Conservation (phyloP, 139 green algal genomes). For the Monoraphidium neglectum region DNA sequence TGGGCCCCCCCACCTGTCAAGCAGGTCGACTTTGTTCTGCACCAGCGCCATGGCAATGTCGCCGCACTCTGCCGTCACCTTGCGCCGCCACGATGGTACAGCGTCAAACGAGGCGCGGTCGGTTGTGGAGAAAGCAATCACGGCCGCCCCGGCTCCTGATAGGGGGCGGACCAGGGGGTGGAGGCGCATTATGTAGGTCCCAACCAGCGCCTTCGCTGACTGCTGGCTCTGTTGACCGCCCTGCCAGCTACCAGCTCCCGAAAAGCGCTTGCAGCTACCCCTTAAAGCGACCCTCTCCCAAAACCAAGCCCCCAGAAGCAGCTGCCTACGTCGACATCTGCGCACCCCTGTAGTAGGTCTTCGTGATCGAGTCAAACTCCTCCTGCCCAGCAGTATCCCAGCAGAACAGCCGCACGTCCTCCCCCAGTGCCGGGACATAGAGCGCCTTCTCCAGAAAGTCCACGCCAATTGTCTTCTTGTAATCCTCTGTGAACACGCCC, state of each 20-base stretch:
- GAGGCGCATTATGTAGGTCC: too few relatives aligned
- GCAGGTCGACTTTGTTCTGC: constrained; percentile 80
- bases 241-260: too few relatives aligned
- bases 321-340: too few relatives aligned
- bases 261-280: too few relatives aligned
- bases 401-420: constrained; percentile 77
- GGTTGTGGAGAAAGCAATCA: constrained; percentile 77
- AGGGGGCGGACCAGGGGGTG: too few relatives aligned
- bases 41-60: constrained; percentile 71
- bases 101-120: constrained; percentile 74
- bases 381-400: constrained; percentile 87
- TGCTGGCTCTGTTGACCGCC: too few relatives aligned
- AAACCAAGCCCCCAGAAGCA: too few relatives aligned
- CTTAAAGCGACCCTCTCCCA: too few relatives aligned
- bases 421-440: constrained; percentile 60
- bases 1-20: constrained; percentile 31
- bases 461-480: constrained; percentile 86
- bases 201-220: too few relatives aligned
- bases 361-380: constrained; percentile 79
- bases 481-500: constrained; percentile 70
- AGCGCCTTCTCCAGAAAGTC: constrained; percentile 81
- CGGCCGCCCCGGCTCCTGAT: constrained; percentile 62
- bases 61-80: constrained; percentile 65
- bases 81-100: constrained; percentile 62
- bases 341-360: constrained; percentile 68